Base-by-base conservation (phyloP, 2,329 filamentous ascomycete genomes). In the Camillea tinctor region DNA sequence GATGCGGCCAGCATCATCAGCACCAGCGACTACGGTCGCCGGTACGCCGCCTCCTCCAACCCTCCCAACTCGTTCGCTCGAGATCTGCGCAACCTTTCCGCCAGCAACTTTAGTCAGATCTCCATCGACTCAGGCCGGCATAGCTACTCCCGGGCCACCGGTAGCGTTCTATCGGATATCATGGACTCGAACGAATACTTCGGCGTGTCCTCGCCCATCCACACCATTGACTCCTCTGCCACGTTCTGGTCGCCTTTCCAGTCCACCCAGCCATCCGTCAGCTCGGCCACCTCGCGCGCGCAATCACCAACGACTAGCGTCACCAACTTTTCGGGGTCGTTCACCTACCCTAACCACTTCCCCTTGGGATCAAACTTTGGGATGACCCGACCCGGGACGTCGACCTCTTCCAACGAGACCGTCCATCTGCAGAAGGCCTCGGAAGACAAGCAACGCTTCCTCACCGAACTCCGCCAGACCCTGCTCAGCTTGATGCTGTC, bases 231-330 rank as follows among this genome's bases (percentile, higher is more conserved):
- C 68, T 89, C 91, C 0, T 84, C 84, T 22, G 87, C 87, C 17
- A 95, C 92, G 0, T 96, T 94, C 72, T 97, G 93, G 92, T 97
- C 93, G 2, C 91, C 91, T 0, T 93, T 94, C 67, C 89, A 91
- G 61, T 87, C 87, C 0, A 81, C 85, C 0, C 83, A 88, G 62
- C 86, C 86, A 36, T 87, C 89, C 1, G 84, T 87, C 0, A 73
- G 88, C 77, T 72, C 91, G 72, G 77, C 82, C 74, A 73, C 83
- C 0, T 84, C 85, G 0, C 78, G 84, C 57, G 80, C 81, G 0
- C 86, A 87, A 60, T 88, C 86, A 5, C 85, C 86, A 0, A 85
- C 83, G 0, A 85, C 85, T 1, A 88, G 85, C 65, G 74, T 86
- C 48, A 83, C 83, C 7, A 88, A 86, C 65, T 71, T 86, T 1